A percentile compares a stretch with the other conserved stretches of the same genome.
Conservation (phyloP, 768 basidiomycete species). For the Hygrophorus russula region DNA sequence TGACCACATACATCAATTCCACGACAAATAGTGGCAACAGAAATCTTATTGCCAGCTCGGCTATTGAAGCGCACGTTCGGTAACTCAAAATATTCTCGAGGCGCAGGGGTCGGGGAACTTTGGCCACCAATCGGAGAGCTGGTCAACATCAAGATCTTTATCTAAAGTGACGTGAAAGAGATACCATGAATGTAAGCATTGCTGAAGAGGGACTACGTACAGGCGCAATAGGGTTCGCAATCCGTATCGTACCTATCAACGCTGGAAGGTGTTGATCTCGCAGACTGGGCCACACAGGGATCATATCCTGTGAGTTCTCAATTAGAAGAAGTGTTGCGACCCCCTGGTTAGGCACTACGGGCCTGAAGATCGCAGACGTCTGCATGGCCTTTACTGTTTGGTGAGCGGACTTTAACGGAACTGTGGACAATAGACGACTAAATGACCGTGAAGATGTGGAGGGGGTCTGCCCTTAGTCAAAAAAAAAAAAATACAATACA, state of each 20-base stretch:
- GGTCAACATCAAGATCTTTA: constrained; percentile 34
- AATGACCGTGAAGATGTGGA: constrained; percentile 4
- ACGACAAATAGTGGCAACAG: constrained; percentile 28
- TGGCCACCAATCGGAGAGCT: constrained; percentile 28
- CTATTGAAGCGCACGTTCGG: constrained; percentile 31
- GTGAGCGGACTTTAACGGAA: constrained; percentile 4
- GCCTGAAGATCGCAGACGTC: constrained; percentile 9
- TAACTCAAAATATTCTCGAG: constrained; percentile 27
- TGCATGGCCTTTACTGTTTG: constrained; percentile 11
- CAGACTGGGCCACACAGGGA: constrained; percentile 35
- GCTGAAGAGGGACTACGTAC: constrained; percentile 20
- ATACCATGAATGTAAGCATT: neutral
- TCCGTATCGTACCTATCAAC: constrained; percentile 30
- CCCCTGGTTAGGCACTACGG: constrained; percentile 19
- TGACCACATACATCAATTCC: constrained; percentile 31
- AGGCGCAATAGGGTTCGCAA: constrained; percentile 24
- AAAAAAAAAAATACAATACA: constrained; percentile 8
- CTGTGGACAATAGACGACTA: constrained; percentile 4
- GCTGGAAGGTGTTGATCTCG: constrained; percentile 32
- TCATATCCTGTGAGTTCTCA: constrained; percentile 42
- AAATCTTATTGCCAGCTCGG: constrained; percentile 31
- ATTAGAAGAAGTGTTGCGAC: constrained; percentile 37
- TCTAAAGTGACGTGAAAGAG: constrained; percentile 9
- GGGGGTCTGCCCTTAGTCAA: constrained; percentile 6
- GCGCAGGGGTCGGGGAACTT: constrained; percentile 15